A percentile compares a stretch with the other conserved stretches of the same genome.
These are phyloP conservation scores for Garcia nutans DNA, from an alignment of 345 rosid genomes.

Conservation along the genomic window DNA sequence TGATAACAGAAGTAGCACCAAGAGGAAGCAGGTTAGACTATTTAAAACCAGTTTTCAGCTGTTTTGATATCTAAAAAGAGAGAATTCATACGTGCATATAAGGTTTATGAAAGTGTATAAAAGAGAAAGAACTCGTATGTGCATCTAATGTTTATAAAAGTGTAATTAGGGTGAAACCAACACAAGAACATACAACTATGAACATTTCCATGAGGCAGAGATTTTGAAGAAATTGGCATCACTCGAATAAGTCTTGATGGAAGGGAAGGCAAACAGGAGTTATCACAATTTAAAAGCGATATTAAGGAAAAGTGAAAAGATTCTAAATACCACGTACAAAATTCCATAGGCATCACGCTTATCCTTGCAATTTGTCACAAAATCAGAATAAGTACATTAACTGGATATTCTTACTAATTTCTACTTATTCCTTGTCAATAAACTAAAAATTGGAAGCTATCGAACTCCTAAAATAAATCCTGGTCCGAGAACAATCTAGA, in stretches of 20 bases:
- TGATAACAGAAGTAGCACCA: too few species aligned
- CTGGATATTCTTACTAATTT: neutral
- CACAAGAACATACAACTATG: neutral
- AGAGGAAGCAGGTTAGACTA: neutral
- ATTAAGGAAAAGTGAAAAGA: neutral
- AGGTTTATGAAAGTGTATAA: too few species aligned
- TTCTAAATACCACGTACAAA: neutral
- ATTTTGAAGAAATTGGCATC: too few species aligned
- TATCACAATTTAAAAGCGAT: neutral
- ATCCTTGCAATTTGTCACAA: neutral
- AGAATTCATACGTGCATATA: too few species aligned
- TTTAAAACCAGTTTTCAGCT: neutral
- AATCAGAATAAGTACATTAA: neutral
- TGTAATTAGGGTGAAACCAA: neutral
- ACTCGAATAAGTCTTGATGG: too few species aligned
- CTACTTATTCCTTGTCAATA: neutral
- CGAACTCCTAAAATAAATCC: too few species aligned
- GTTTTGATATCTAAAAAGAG: neutral
- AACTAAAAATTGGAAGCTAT: neutral
- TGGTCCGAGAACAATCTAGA: too few species aligned
- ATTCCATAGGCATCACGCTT: neutral
- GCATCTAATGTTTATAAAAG: too few species aligned
- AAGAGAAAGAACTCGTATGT: neutral
- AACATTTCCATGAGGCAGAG: too few species aligned
- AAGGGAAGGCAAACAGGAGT: too few species aligned